Conservation (phyloP, 129 eudicot species). For the Centella asiatica region DNA sequence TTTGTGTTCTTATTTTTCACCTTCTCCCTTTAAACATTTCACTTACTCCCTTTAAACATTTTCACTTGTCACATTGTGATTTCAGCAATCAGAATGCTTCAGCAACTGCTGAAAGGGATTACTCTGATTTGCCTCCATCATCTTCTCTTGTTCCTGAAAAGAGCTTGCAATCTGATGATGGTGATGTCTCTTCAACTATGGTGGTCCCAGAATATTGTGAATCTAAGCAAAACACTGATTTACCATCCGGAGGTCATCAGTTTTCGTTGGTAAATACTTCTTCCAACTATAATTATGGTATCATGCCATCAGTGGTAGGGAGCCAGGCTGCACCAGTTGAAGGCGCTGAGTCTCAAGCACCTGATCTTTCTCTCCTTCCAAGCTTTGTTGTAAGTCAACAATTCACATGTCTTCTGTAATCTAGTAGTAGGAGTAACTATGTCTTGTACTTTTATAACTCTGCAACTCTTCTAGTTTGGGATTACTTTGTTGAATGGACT, state of each 20-base stretch:
- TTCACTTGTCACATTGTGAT: constrained; percentile 15
- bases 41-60: not conserved
- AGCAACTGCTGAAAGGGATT: constrained; percentile 28
- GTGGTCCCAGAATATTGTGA: constrained; percentile 37
- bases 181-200: constrained; percentile 37
- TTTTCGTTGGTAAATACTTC: constrained; percentile 46
- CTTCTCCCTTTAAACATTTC: not conserved
- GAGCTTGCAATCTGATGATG: constrained; percentile 32
- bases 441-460: not conserved
- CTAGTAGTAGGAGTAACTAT: not conserved
- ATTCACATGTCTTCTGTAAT: constrained; percentile 1
- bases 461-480: not conserved
- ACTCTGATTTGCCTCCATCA: constrained; percentile 36
- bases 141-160: constrained; percentile 42
- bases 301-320: constrained; percentile 51
- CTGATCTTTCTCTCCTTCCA: constrained; percentile 63
- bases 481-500: too few species aligned
- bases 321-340: constrained; percentile 52
- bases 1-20: not conserved
- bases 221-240: constrained; percentile 37
- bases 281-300: constrained; percentile 44
- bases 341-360: constrained; percentile 59
- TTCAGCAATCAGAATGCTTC: constrained; percentile 44
- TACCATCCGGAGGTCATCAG: constrained; percentile 40
- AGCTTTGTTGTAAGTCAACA: constrained; percentile 66